These are phyloP conservation scores for Mycena chlorophos DNA, from an alignment of 768 basidiomycete species.

Conservation along the genomic window DNA sequence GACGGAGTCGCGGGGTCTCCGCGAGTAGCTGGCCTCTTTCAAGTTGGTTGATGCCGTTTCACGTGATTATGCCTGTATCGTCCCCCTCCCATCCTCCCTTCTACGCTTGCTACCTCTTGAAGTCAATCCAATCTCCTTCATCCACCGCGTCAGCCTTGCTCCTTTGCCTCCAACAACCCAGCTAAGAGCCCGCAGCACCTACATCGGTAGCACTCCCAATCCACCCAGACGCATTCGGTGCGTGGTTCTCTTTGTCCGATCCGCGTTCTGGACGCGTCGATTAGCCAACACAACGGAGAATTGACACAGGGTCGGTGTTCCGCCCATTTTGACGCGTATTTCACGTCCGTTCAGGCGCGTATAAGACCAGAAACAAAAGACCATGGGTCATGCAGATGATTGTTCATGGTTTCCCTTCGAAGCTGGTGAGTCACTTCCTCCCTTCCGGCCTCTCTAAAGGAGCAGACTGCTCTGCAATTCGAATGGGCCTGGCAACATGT, in stretches of 20 bases:
- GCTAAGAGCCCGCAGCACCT: constrained; percentile 47
- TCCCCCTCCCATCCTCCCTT: constrained; percentile 59
- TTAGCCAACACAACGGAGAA: constrained; percentile 81
- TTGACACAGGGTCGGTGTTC: constrained; percentile 40
- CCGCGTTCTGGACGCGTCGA: background rate
- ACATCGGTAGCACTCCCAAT: constrained; percentile 73
- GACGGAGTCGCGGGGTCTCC: background rate
- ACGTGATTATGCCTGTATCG: constrained; percentile 27
- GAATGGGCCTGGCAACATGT: constrained; percentile 90
- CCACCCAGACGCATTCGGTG: constrained; percentile 67
- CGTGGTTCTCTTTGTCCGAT: constrained; percentile 5
- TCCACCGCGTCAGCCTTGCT: constrained; percentile 41
- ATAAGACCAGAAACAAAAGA: constrained; percentile 57
- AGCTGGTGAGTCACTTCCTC: constrained; percentile 37
- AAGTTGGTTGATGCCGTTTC: constrained; percentile 3
- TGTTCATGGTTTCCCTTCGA: constrained; percentile 80
- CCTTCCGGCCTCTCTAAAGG: background rate
- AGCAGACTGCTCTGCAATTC: constrained; percentile 70
- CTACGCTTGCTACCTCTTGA: constrained; percentile 83
- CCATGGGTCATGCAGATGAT: constrained; percentile 89
- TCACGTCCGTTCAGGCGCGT: constrained; percentile 47
- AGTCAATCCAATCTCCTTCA: constrained; percentile 56
- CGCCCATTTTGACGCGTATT: background rate
- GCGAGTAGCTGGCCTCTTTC: constrained; percentile 8
- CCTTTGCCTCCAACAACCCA: background rate